Conservation (phyloP, 192 early-diverging fungal species). For the Umbelopsis vinacea region DNA sequence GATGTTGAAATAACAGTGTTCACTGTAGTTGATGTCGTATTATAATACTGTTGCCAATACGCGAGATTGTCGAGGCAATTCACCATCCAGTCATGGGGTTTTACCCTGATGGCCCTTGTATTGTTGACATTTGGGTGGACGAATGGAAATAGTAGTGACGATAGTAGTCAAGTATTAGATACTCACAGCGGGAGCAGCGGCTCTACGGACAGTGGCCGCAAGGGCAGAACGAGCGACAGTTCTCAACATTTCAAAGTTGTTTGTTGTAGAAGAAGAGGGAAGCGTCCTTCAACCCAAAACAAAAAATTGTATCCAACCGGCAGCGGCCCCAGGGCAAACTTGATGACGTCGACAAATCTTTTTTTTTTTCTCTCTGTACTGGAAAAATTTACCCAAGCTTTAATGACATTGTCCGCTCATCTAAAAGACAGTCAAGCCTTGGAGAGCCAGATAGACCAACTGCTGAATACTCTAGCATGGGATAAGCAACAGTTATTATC, state of each 20-base stretch:
- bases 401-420: not conserved
- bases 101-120: not conserved
- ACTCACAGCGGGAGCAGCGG: constrained; percentile 22
- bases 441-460: not conserved
- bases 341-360: constrained; percentile 18
- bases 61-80: not conserved
- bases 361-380: not conserved
- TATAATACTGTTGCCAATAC: not conserved
- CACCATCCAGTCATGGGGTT: not conserved
- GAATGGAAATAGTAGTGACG: not conserved
- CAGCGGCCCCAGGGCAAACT: constrained; percentile 9
- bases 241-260: constrained; percentile 24
- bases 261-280: constrained; percentile 25
- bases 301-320: constrained; percentile 24
- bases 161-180: not conserved
- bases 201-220: constrained; percentile 23
- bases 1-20: not conserved
- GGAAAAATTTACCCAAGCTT: not conserved
- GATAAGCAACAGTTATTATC: not conserved
- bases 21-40: not conserved
- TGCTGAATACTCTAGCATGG: not conserved
- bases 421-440: constrained; percentile 1
- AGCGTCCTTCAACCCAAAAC: constrained; percentile 11
- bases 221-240: constrained; percentile 24
- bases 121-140: not conserved